A percentile compares a stretch with the other conserved stretches of the same genome.
These are phyloP conservation scores for Hymenoscyphus infarciens DNA, from an alignment of 2,329 filamentous ascomycete species.

Conservation along the genomic window DNA sequence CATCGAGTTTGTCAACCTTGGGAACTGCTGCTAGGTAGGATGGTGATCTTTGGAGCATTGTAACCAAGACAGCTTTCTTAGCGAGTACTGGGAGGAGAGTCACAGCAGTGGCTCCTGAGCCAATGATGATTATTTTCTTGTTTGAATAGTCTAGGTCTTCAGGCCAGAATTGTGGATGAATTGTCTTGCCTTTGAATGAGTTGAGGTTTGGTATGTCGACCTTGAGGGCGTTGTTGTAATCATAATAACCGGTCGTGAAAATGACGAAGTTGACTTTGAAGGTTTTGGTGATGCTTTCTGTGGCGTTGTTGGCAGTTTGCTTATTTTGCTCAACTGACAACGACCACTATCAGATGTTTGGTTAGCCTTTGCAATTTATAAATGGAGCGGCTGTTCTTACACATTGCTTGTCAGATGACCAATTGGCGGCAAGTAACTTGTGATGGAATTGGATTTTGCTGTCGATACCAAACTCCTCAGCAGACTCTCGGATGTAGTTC, in stretches of 20 bases:
- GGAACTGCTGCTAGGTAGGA: conserved; percentile 57
- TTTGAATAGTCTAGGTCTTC: conserved; percentile 59
- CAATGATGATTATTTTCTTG: conserved; percentile 46
- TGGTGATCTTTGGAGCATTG: conserved; percentile 78
- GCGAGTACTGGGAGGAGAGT: conserved; percentile 71
- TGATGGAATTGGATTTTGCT: conserved; percentile 51
- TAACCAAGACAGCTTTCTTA: conserved; percentile 61
- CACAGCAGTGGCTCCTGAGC: conserved; percentile 72
- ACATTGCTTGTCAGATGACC: conserved; percentile 49
- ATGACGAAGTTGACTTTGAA: conserved; percentile 48
- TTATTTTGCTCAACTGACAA: conserved; percentile 41
- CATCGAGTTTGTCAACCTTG: conserved; percentile 31
- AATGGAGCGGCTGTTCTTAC: background rate
- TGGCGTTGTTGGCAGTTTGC: conserved; percentile 27
- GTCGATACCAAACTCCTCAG: conserved; percentile 50
- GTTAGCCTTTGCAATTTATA: background rate
- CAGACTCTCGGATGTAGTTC: conserved; percentile 51
- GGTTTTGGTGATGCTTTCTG: conserved; percentile 22
- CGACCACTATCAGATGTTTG: conserved; percentile 42
- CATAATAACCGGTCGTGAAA: conserved; percentile 61
- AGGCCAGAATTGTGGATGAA: conserved; percentile 75
- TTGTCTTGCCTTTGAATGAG: conserved; percentile 53
- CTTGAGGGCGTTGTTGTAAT: conserved; percentile 53
- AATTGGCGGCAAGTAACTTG: conserved; percentile 48
- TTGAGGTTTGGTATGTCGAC: conserved; percentile 55